A percentile compares a stretch with the other conserved stretches of the same genome.
phyloP scores from a whole-genome alignment of 768 basidiomycete genomes.

The Suillus luteus region DNA sequence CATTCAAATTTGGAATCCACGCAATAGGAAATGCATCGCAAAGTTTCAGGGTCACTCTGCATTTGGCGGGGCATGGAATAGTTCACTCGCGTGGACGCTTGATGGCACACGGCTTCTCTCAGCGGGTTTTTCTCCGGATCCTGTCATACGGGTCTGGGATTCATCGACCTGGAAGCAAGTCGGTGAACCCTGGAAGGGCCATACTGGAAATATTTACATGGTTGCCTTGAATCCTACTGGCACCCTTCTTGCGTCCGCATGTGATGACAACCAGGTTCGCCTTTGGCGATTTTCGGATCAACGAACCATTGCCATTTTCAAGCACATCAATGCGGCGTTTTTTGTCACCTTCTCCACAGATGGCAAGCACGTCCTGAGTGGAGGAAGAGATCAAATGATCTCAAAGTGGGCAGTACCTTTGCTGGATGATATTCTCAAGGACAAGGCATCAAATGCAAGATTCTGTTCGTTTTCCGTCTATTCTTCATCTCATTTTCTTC shows the following conservation, averaged over 20 bases:
- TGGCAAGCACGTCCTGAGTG: neutral
- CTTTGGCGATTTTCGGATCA: neutral
- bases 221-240: neutral
- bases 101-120: neutral
- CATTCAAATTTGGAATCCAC: conserved; percentile 1
- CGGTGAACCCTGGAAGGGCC: neutral
- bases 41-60: neutral
- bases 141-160: neutral
- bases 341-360: neutral
- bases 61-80: neutral
- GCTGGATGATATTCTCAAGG: neutral
- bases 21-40: neutral
- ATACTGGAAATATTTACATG: accelerated
- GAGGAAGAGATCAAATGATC: neutral
- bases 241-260: neutral
- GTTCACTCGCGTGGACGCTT: neutral
- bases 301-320: neutral
- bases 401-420: neutral
- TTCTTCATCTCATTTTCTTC: neutral
- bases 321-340: neutral
- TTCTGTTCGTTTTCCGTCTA: neutral
- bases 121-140: accelerated
- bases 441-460: neutral
- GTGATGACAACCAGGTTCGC: neutral
- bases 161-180: neutral